Evolutionary conservation across 306 rosid genomes (phyloP).

Genomic region (Canavalia ensiformis): DNA sequence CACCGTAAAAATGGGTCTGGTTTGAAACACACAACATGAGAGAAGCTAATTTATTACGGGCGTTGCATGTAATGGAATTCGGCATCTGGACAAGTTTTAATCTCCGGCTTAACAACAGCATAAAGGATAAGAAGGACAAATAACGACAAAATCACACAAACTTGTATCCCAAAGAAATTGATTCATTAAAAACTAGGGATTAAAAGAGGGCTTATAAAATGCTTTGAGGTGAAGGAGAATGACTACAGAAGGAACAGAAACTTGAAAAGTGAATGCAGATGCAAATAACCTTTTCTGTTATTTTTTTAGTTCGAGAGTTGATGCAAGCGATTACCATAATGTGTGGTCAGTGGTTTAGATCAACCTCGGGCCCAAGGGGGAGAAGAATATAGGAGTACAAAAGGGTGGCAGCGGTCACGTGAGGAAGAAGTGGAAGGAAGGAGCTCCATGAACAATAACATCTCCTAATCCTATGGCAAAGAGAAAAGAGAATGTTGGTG

Average conservation of each 20-base stretch:
- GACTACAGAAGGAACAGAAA: constrained; percentile 49
- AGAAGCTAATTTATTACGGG: constrained; percentile 1
- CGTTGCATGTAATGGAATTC: neutral
- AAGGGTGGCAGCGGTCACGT: constrained; percentile 44
- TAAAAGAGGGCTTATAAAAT: neutral
- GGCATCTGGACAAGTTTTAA: neutral
- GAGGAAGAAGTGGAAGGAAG: constrained; percentile 31
- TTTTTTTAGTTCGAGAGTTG: neutral
- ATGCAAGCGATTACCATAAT: neutral
- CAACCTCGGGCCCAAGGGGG: neutral
- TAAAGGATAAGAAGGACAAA: neutral
- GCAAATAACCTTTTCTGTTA: constrained; percentile 6
- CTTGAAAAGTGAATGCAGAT: constrained; percentile 40
- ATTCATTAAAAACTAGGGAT: neutral
- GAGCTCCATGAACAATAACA: constrained; percentile 12
- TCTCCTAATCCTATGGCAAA: neutral
- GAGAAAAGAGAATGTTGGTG: constrained; percentile 60
- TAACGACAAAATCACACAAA: neutral
- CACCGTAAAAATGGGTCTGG: constrained; percentile 27
- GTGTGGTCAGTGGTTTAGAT: constrained; percentile 14
- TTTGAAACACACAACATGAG: neutral
- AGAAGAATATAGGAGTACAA: constrained; percentile 14
- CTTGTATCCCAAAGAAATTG: neutral
- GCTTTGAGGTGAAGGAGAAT: constrained; percentile 10
- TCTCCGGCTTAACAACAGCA: neutral